Conservation (phyloP, 2,329 filamentous ascomycete species). For the Ceratocystis lukuohia region DNA sequence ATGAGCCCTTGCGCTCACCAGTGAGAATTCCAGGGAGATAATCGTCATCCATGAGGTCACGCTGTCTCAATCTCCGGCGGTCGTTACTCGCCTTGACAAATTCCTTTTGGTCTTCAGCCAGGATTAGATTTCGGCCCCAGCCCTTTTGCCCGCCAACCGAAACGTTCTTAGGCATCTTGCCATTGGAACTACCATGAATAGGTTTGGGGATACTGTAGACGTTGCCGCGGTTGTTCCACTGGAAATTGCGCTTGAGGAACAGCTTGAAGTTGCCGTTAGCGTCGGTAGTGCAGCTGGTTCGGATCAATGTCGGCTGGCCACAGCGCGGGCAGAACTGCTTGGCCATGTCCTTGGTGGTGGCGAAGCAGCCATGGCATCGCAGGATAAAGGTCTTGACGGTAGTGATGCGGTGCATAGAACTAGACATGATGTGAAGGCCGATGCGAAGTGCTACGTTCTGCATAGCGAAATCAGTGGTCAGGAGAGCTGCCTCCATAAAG, state of each 20-base stretch:
- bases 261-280: slow-evolving; percentile 66
- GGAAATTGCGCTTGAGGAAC: slow-evolving; percentile 86
- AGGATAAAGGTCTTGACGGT: slow-evolving; percentile 80
- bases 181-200: slow-evolving; percentile 64
- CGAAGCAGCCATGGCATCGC: slow-evolving; percentile 88
- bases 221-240: slow-evolving; percentile 90
- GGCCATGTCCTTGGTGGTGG: slow-evolving; percentile 65
- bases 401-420: slow-evolving; percentile 64
- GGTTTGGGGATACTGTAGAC: slow-evolving; percentile 89
- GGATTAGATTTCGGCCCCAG: slow-evolving; percentile 72
- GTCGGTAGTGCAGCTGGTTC: slow-evolving; percentile 76
- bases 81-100: slow-evolving; percentile 52
- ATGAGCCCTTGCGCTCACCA: slow-evolving; percentile 53
- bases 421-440: slow-evolving; percentile 79
- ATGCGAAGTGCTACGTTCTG: slow-evolving; percentile 92
- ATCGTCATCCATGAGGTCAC: slow-evolving; percentile 89
- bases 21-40: slow-evolving; percentile 76
- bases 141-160: slow-evolving; percentile 67
- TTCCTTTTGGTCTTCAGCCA: slow-evolving; percentile 95
- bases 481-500: slow-evolving; percentile 72
- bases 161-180: slow-evolving; percentile 49
- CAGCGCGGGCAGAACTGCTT: slow-evolving; percentile 90
- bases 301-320: slow-evolving; percentile 72
- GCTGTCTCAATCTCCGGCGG: slow-evolving; percentile 53
- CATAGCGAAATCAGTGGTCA: slow-evolving; percentile 95